Evolutionary conservation across 345 rosid species (phyloP), one percentile per base, ranked within the genome.

Genomic region (Acer saccharum): DNA sequence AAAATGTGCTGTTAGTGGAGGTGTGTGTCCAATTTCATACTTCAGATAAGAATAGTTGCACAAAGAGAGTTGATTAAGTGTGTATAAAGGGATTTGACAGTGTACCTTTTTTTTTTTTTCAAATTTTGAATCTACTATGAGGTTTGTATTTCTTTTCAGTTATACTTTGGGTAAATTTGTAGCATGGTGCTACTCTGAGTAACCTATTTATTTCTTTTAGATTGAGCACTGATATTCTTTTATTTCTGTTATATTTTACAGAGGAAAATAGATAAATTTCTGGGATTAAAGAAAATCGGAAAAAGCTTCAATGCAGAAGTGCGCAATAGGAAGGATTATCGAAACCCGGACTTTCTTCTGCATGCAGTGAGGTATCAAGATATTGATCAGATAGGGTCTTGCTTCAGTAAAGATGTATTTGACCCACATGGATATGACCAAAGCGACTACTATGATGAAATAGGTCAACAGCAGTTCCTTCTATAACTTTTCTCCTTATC

Each of bases 261-360:
- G 99, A 86, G 86, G 79, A 92, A 80, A 80, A 92, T 96, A 71
- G 87, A 91, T 71, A 94, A 91, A 87, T 96, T 96, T 87, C 84
- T 96, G 70, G 78, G 86, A 32, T 86, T 92, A 80, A 96, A 92
- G 77, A 90, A 84, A 82, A 82, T 88, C 77, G 99, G 99, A 60
- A 94, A 91, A 81, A 94, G 99, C 80, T 96, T 94, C 86, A 96
- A 94, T 84, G 88, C 93, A 13, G 99, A 96, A 82, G 98, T 96
- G 48, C 89, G 98, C 64, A 94, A 94, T 88, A 91, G 89, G 77
- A 96, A 96, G 85, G 98, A 92, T 77, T 96, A 96, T 74, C 85
- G 99, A 75, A 96, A 94, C 77, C 99, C 98, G 1, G 98, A 94
- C 80, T 96, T 96, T 78, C 85, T 94, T 80, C 84, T 92, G 74